Evolutionary conservation across 2,329 filamentous ascomycete genomes (phyloP).

Genomic region (Pseudopithomyces maydicus): DNA sequence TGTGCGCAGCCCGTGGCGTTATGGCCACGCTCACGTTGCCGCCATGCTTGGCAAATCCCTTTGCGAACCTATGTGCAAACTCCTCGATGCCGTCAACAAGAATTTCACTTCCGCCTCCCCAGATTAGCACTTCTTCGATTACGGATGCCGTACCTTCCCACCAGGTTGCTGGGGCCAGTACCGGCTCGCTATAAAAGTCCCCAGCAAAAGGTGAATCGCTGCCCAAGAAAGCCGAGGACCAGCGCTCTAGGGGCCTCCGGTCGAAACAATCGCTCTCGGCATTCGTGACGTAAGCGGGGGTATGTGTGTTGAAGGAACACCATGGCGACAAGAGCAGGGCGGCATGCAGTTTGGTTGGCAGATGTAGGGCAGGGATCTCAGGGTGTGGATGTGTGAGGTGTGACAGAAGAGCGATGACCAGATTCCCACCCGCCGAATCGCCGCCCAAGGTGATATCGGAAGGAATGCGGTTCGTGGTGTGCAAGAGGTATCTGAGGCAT

Average conservation of each 20-base stretch:
- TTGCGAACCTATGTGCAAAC: slow-evolving; percentile 55
- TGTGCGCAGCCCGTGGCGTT: slow-evolving; percentile 46
- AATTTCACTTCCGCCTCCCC: slow-evolving; percentile 61
- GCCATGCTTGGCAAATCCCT: slow-evolving; percentile 40
- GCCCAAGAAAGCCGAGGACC: slow-evolving; percentile 57
- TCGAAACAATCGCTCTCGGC: slow-evolving; percentile 58
- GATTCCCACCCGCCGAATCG: slow-evolving; percentile 61
- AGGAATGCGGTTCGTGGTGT: slow-evolving; percentile 41
- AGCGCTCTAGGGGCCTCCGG: slow-evolving; percentile 47
- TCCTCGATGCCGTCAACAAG: slow-evolving; percentile 61
- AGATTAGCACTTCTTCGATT: slow-evolving; percentile 57
- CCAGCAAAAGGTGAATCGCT: slow-evolving; percentile 52
- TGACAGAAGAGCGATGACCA: slow-evolving; percentile 52
- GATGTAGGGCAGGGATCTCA: slow-evolving; percentile 50
- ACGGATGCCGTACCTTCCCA: slow-evolving; percentile 54
- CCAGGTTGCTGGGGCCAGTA: slow-evolving; percentile 57
- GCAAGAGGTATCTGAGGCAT: slow-evolving; percentile 50
- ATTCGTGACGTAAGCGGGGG: slow-evolving; percentile 52
- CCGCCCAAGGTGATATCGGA: slow-evolving; percentile 54
- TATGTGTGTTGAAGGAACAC: slow-evolving; percentile 57
- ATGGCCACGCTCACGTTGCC: slow-evolving; percentile 42
- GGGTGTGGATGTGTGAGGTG: slow-evolving; percentile 64
- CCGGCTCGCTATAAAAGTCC: slow-evolving; percentile 59
- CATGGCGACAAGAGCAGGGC: slow-evolving; percentile 64
- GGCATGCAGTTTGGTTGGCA: slow-evolving; percentile 54